phyloP scores from a whole-genome alignment of 1,139 yeast genomes.

The Taphrina deformans region DNA sequence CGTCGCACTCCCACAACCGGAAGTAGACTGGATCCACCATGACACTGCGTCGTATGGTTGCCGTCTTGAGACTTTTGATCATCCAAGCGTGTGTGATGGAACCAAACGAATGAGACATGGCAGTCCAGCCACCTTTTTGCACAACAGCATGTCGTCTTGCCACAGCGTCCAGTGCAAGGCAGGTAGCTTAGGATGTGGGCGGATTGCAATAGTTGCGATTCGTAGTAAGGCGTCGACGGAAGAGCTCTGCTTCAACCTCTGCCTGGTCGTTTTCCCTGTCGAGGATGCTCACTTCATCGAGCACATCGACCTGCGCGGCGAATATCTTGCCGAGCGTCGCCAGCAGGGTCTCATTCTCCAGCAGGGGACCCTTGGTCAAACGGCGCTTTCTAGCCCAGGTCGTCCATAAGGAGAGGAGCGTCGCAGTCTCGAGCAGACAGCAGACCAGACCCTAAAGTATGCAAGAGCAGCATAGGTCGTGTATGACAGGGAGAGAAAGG shows the following conservation, averaged over 20 bases:
- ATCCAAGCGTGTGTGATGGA: slow-evolving; percentile 30
- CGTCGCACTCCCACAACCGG: slow-evolving; percentile 29
- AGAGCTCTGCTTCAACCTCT: slow-evolving; percentile 14
- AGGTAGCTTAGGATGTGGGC: slow-evolving; percentile 10
- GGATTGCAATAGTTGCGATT: slow-evolving; percentile 25
- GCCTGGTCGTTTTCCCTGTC: not conserved
- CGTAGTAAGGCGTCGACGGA: slow-evolving; percentile 12
- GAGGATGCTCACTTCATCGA: not conserved
- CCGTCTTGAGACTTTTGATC: slow-evolving; percentile 5
- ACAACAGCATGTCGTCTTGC: not conserved
- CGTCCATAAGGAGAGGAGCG: slow-evolving; percentile 8
- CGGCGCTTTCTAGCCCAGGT: slow-evolving; percentile 14
- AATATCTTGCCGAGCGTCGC: slow-evolving; percentile 1
- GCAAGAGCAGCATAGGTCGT: not conserved
- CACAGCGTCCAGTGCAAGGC: not conserved
- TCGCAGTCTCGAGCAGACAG: slow-evolving; percentile 2
- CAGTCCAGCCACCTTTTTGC: slow-evolving; percentile 19
- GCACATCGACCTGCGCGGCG: not conserved
- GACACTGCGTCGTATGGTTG: slow-evolving; percentile 2
- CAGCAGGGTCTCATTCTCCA: not conserved
- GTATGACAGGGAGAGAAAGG: slow-evolving; percentile 9
- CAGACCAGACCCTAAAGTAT: not conserved
- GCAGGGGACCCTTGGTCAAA: not conserved
- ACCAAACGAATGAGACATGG: slow-evolving; percentile 32
- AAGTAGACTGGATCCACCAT: slow-evolving; percentile 33